Base-by-base conservation (phyloP, 2,329 filamentous ascomycete genomes). In the Akanthomyces lecanii region DNA sequence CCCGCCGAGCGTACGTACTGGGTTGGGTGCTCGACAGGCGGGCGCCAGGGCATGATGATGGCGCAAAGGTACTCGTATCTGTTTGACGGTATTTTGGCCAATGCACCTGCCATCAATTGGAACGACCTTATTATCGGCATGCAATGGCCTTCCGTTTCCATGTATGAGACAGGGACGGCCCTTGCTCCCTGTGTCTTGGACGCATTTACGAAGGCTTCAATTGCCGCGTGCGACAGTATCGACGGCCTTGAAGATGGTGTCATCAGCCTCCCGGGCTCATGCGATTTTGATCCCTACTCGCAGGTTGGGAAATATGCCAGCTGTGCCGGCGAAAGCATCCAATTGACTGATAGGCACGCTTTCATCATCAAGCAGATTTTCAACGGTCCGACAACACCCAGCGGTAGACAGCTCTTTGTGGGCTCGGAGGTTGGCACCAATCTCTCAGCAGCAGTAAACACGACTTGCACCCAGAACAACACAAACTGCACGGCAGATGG, bases 11-110 rank as follows among this genome's bases (percentile, higher is more conserved):
- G 78, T 63, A 78, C 76, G 0, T 84, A 84, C 69, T 84, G 78
- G 67, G 72, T 75, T 10, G 82, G 83, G 16, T 85, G 82, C 67
- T 83, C 80, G 1, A 82, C 80, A 0, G 83, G 84, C 14, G 84
- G 84, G 2, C 74, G 84, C 1, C 82, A 86, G 69, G 84, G 82
- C 8, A 71, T 84, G 28, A 80, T 81, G 67, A 74, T 81, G 12
- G 78, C 81, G 0, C 80, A 85, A 66, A 69, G 76, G 10, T 84
- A 80, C 64, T 82, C 83, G 0, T 74, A 79, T 1, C 79, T 81
- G 40, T 85, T 83, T 51, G 80, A 85, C 52, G 83, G 83, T 3
- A 78, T 85, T 16, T 68, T 83, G 0, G 82, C 82, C 1, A 78
- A 75, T 0, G 73, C 73, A 1, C 77, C 79, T 1, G 82, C 79